Percentiles rank a stretch among this genome's conserved stretches.
These are phyloP conservation scores for Didymella lethalis DNA, from an alignment of 2,329 filamentous ascomycete genomes.

Conservation along the genomic window DNA sequence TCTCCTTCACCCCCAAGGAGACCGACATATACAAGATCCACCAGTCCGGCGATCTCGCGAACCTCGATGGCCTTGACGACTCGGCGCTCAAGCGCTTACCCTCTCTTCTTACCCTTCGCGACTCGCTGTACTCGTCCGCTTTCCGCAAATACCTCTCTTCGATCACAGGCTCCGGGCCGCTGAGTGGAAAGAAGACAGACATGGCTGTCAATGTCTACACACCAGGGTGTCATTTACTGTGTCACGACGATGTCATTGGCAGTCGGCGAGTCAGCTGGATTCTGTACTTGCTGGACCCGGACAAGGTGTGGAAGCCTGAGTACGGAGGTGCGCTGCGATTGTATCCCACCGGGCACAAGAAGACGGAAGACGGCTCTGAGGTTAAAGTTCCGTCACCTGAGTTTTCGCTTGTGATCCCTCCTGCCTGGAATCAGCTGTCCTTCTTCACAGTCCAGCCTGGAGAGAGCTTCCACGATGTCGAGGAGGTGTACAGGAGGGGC, in stretches of 20 bases:
- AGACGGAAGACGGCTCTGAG: constrained; percentile 73
- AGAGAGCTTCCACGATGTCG: constrained; percentile 98
- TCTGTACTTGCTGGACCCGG: constrained; percentile 91
- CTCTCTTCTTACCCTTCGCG: constrained; percentile 87
- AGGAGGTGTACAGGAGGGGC: constrained; percentile 85
- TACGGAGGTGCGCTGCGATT: constrained; percentile 94
- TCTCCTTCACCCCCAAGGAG: constrained; percentile 97
- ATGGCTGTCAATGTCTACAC: constrained; percentile 99
- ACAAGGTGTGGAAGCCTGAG: constrained; percentile 84
- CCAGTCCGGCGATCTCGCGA: constrained; percentile 96
- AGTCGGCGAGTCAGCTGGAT: constrained; percentile 96
- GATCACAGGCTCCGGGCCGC: constrained; percentile 83
- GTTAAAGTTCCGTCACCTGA: constrained; percentile 84
- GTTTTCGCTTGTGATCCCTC: constrained; percentile 82
- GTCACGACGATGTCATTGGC: constrained; percentile 99
- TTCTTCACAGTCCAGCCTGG: constrained; percentile 98
- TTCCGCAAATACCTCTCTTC: constrained; percentile 90
- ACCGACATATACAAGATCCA: constrained; percentile 99
- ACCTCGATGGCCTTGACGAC: constrained; percentile 91
- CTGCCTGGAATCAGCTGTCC: constrained; percentile 95
- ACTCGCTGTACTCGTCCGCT: constrained; percentile 87
- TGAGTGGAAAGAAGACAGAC: constrained; percentile 94
- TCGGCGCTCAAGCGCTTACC: constrained; percentile 85
- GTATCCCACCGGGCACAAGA: constrained; percentile 73
- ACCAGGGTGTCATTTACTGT: constrained; percentile 91